Evolutionary conservation across 2,329 filamentous ascomycete species (phyloP).

Genomic region (Lachnellula suecica): DNA sequence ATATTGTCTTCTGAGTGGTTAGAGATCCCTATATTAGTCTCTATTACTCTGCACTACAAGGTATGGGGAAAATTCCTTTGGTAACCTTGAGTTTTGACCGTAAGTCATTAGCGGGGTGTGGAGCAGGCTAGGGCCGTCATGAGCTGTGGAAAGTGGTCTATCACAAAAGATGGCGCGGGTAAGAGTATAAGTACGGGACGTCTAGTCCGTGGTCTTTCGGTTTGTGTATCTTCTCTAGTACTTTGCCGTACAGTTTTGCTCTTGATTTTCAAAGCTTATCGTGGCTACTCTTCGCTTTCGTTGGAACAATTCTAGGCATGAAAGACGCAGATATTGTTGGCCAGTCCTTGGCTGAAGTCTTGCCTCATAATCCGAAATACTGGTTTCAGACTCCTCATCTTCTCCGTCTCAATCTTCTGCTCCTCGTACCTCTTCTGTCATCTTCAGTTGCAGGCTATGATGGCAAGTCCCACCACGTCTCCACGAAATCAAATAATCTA

Average conservation of each 20-base stretch:
- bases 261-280: no score
- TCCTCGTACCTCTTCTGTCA: conserved; percentile 19
- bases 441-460: conserved; percentile 19
- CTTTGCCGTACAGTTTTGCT: no score
- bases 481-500: not conserved
- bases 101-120: not conserved
- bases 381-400: conserved; percentile 17
- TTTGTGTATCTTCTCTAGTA: not conserved
- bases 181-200: not conserved
- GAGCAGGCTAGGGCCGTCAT: not conserved
- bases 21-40: no score
- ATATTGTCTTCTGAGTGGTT: no score
- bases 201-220: not conserved
- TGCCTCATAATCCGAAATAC: conserved; percentile 10
- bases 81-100: no score
- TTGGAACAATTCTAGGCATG: not conserved
- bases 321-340: conserved; percentile 10
- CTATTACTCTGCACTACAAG: no score
- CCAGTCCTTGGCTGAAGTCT: conserved; percentile 4
- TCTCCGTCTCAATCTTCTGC: conserved; percentile 18
- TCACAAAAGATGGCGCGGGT: not conserved
- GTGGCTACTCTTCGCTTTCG: no score
- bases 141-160: not conserved
- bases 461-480: conserved; percentile 11
- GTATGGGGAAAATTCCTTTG: no score